These are phyloP conservation scores for Gnomoniopsis sp. DNA, from an alignment of 2,329 filamentous ascomycete species.

Conservation along the genomic window DNA sequence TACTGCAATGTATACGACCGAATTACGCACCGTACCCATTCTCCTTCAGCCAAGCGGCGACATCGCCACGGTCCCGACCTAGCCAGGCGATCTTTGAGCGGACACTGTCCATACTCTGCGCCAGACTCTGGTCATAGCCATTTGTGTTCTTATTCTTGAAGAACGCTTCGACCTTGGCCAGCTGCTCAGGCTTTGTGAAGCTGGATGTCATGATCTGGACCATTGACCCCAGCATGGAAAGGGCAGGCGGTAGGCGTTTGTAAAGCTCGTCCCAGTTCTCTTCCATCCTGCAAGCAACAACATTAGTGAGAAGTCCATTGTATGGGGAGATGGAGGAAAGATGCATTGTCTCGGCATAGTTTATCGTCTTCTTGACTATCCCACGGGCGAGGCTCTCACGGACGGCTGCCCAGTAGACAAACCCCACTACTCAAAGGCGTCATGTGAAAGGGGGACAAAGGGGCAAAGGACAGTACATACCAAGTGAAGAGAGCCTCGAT, in stretches of 20 bases:
- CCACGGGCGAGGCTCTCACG: not conserved
- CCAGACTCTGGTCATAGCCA: constrained; percentile 68
- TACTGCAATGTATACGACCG: not conserved
- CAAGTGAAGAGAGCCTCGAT: constrained; percentile 78
- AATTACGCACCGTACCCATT: constrained; percentile 27
- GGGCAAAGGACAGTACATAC: constrained; percentile 28
- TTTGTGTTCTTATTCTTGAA: constrained; percentile 78
- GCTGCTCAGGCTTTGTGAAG: constrained; percentile 74
- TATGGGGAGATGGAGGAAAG: not conserved
- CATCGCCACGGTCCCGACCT: constrained; percentile 71
- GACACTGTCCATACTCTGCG: constrained; percentile 85
- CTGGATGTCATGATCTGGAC: constrained; percentile 78
- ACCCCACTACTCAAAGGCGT: not conserved
- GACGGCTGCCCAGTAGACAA: not conserved
- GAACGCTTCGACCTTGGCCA: constrained; percentile 74
- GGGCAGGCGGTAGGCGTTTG: constrained; percentile 78
- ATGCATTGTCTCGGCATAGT: not conserved
- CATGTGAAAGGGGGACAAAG: not conserved
- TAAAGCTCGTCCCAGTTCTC: constrained; percentile 83
- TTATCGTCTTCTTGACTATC: too few relatives aligned
- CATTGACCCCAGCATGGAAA: constrained; percentile 81
- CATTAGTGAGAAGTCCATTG: not conserved
- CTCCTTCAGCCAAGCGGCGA: constrained; percentile 40
- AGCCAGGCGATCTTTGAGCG: constrained; percentile 82
- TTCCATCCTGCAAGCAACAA: constrained; percentile 46